Conservation (phyloP, 257 asterid genomes). For the Forsythia viridissima region DNA sequence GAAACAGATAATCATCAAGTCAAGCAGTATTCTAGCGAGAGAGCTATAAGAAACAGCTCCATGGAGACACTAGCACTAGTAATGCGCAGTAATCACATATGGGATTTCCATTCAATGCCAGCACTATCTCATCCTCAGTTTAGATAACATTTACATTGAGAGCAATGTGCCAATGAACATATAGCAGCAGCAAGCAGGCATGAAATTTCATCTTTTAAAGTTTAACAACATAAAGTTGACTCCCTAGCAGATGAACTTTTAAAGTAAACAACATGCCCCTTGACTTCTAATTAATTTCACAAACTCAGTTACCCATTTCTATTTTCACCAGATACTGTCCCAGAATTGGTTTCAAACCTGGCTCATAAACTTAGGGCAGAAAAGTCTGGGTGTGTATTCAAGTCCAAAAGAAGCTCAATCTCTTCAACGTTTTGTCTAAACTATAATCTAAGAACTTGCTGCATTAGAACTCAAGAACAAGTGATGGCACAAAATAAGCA, state of each 20-base stretch:
- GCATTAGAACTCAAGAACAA: background rate
- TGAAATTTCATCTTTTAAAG: background rate
- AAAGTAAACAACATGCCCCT: background rate
- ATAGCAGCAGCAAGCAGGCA: background rate
- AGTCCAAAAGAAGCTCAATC: background rate
- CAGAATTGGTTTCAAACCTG: background rate
- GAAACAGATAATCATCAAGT: background rate
- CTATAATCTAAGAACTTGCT: background rate
- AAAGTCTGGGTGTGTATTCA: background rate
- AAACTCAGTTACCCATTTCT: background rate
- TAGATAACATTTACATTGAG: background rate
- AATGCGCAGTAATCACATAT: background rate
- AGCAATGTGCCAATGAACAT: background rate
- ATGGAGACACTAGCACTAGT: background rate
- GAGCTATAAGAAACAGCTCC: background rate
- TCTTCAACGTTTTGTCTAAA: no score
- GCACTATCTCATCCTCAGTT: background rate
- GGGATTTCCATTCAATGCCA: background rate
- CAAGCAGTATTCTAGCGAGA: conserved; percentile 7
- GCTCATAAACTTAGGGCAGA: background rate
- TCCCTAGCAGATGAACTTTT: background rate
- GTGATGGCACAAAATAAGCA: background rate
- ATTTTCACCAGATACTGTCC: background rate
- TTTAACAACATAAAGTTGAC: background rate
- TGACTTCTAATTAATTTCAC: background rate